Conservation (phyloP, 257 asterid genomes). For the Solanum okadae region DNA sequence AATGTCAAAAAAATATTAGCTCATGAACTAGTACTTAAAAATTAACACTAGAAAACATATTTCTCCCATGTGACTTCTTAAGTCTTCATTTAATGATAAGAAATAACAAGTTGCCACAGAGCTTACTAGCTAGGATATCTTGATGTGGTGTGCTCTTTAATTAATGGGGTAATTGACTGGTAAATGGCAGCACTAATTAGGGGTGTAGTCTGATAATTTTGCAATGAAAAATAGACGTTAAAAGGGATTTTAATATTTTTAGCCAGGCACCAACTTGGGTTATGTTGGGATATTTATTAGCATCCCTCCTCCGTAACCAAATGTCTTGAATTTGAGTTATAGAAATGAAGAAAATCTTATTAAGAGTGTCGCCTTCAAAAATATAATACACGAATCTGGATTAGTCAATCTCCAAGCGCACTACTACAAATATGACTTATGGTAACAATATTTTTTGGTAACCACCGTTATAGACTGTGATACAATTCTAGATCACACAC, state of each 20-base stretch:
- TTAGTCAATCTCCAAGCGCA: too few species aligned
- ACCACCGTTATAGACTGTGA: too few species aligned
- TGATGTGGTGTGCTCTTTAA: not conserved
- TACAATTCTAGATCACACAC: too few species aligned
- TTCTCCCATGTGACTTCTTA: not conserved
- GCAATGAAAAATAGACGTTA: not conserved
- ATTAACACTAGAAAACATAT: not conserved
- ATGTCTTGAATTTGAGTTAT: not conserved
- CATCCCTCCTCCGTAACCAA: not conserved
- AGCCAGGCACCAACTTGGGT: not conserved
- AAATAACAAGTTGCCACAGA: not conserved
- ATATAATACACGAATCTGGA: accelerated
- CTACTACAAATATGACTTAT: not conserved
- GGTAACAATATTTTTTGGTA: too few species aligned
- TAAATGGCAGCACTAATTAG: not conserved
- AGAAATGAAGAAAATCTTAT: too few species aligned
- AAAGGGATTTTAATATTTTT: not conserved
- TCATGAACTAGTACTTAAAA: too few species aligned
- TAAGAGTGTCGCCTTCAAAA: too few species aligned
- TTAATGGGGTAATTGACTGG: not conserved
- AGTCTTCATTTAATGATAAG: not conserved
- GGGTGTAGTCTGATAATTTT: not conserved
- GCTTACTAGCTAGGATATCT: not conserved
- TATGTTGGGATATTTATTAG: too few species aligned
- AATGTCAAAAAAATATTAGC: too few species aligned